Evolutionary conservation across 495 filamentous ascomycete genomes (phyloP).

Genomic region (Talaromyces wortmannii): DNA sequence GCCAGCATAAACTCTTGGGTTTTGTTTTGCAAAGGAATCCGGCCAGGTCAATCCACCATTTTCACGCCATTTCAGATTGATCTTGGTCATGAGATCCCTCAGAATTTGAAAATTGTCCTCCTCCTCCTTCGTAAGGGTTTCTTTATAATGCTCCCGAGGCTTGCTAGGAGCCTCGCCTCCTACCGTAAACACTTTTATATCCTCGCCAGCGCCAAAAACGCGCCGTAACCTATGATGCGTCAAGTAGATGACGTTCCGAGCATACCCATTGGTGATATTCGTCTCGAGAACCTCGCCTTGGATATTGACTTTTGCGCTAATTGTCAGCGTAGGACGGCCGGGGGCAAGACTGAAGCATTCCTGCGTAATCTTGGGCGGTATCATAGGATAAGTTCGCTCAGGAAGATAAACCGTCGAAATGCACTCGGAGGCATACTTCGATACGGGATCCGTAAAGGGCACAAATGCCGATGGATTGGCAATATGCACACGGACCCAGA

Average conservation of each 20-base stretch:
- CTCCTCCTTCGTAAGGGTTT: constrained; percentile 23
- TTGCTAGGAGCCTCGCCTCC: constrained; percentile 24
- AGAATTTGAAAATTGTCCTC: constrained; percentile 32
- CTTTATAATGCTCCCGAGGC: constrained; percentile 10
- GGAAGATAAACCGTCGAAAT: constrained; percentile 67
- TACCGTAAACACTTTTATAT: constrained; percentile 19
- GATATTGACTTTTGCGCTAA: constrained; percentile 65
- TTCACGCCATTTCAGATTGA: constrained; percentile 27
- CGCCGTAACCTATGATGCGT: constrained; percentile 52
- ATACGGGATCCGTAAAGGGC: constrained; percentile 44
- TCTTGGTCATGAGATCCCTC: constrained; percentile 31
- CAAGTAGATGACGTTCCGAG: constrained; percentile 67
- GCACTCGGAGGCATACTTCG: constrained; percentile 57
- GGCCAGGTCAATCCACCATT: constrained; percentile 26
- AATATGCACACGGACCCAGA: constrained; percentile 85
- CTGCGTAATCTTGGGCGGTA: constrained; percentile 51
- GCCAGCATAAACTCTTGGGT: constrained; percentile 24
- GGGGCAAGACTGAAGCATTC: constrained; percentile 62
- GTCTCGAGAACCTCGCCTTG: constrained; percentile 62
- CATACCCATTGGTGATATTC: constrained; percentile 62
- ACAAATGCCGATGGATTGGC: constrained; percentile 94
- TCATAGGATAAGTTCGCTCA: constrained; percentile 67
- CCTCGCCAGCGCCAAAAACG: constrained; percentile 33
- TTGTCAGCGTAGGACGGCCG: constrained; percentile 67
- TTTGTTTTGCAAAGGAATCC: constrained; percentile 9